Evolutionary conservation across 2,329 filamentous ascomycete genomes (phyloP).

Genomic region (Cyphellophora attinorum): DNA sequence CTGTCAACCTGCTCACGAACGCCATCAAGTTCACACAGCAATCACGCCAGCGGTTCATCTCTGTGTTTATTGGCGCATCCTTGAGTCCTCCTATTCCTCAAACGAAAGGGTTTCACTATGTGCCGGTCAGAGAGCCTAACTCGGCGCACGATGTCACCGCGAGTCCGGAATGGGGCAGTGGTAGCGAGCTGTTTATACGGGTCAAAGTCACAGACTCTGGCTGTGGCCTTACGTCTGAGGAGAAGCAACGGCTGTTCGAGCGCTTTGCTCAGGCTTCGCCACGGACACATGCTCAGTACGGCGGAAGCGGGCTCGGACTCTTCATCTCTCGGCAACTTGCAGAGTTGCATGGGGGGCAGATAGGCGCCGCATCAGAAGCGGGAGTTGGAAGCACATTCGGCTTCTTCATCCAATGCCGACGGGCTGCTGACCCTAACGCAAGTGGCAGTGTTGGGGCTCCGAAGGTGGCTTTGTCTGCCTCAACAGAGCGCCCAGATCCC

Average conservation of each 20-base stretch:
- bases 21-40: slow-evolving; percentile 48
- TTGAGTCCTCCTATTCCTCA: neutral
- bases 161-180: slow-evolving; percentile 42
- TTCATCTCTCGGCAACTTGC: slow-evolving; percentile 70
- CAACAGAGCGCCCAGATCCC: neutral
- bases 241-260: slow-evolving; percentile 65
- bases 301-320: slow-evolving; percentile 65
- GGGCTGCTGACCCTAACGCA: neutral
- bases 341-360: slow-evolving; percentile 71
- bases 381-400: slow-evolving; percentile 47
- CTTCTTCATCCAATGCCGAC: slow-evolving; percentile 39
- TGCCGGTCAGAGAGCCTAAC: neutral
- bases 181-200: slow-evolving; percentile 53
- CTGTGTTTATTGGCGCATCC: slow-evolving; percentile 1
- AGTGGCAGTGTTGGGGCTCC: neutral
- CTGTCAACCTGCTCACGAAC: slow-evolving; percentile 53
- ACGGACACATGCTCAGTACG: slow-evolving; percentile 66
- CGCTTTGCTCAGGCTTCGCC: slow-evolving; percentile 69
- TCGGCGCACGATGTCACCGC: slow-evolving; percentile 26
- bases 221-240: slow-evolving; percentile 58
- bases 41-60: neutral
- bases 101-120: neutral
- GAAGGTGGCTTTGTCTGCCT: neutral
- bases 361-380: slow-evolving; percentile 54
- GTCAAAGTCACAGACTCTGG: slow-evolving; percentile 70